These are phyloP conservation scores for Neostapfia colusana DNA, from an alignment of 176 grass and related monocot species.

Conservation along the genomic window DNA sequence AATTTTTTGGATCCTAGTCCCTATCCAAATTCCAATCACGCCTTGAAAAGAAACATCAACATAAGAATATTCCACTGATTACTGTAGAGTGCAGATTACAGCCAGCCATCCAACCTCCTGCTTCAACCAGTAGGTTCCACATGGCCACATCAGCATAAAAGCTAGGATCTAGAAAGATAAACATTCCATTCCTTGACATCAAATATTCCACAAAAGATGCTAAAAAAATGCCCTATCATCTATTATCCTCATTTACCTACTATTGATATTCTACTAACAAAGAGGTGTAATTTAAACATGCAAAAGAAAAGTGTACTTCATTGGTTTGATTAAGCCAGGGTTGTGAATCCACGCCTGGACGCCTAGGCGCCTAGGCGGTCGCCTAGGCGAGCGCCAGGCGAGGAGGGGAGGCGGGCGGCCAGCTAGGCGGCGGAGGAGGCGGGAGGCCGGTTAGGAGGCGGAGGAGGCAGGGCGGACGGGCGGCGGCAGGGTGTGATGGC, in stretches of 20 bases:
- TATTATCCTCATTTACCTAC: not conserved
- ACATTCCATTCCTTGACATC: conserved; percentile 10
- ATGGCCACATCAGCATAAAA: not conserved
- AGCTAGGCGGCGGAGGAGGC: no score
- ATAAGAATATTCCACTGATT: no score
- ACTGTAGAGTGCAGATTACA: not conserved
- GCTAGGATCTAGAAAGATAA: conserved; percentile 3
- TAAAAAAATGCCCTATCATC: not conserved
- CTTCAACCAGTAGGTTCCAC: not conserved
- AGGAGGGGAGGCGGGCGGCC: no score
- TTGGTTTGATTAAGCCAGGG: not conserved
- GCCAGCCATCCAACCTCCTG: not conserved
- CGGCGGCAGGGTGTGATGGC: no score
- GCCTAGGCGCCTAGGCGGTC: no score
- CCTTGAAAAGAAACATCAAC: not conserved
- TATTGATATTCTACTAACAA: not conserved
- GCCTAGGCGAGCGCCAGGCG: no score
- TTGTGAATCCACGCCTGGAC: no score
- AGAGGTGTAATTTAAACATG: not conserved
- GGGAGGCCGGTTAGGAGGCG: no score
- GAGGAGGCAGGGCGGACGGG: no score
- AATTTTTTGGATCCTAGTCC: not conserved
- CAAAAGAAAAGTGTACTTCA: not conserved
- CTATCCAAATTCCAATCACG: not conserved
- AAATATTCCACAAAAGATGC: conserved; percentile 15